Evolutionary conservation across 176 grass and related monocot species (phyloP).

Genomic region (Alopecurus myosuroides): DNA sequence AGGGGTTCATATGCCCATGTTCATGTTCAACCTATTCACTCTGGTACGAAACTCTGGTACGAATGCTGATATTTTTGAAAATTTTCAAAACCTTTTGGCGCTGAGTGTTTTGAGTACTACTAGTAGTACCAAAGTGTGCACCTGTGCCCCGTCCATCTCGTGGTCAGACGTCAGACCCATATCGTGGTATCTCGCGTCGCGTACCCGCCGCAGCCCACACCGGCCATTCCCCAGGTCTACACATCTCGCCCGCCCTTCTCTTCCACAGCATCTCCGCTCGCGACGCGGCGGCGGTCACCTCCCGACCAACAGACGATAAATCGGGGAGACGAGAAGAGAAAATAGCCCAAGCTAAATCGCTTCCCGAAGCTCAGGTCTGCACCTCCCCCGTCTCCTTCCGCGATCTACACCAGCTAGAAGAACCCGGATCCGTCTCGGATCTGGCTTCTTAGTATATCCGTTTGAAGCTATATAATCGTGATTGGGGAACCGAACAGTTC

Average conservation of each 20-base stretch:
- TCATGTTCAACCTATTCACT: too few relatives aligned
- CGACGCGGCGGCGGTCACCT: slow-evolving; percentile 9
- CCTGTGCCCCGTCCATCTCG: background rate
- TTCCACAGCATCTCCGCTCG: slow-evolving; percentile 12
- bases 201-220: background rate
- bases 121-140: background rate
- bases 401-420: background rate
- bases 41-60: too few relatives aligned
- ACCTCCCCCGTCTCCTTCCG: background rate
- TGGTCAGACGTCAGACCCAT: background rate
- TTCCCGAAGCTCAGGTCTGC: slow-evolving; percentile 31
- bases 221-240: background rate
- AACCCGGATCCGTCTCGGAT: slow-evolving; percentile 1
- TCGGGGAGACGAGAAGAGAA: slow-evolving; percentile 34
- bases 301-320: slow-evolving; percentile 32
- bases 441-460: background rate
- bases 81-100: background rate
- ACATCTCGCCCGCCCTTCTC: background rate
- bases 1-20: too few relatives aligned
- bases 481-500: background rate
- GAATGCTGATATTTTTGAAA: too few relatives aligned
- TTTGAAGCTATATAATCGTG: background rate
- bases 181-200: slow-evolving; percentile 38
- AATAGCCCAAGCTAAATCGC: background rate
- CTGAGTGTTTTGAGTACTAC: too few relatives aligned